Conservation (phyloP, 345 rosid genomes). For the Citrus maxima region DNA sequence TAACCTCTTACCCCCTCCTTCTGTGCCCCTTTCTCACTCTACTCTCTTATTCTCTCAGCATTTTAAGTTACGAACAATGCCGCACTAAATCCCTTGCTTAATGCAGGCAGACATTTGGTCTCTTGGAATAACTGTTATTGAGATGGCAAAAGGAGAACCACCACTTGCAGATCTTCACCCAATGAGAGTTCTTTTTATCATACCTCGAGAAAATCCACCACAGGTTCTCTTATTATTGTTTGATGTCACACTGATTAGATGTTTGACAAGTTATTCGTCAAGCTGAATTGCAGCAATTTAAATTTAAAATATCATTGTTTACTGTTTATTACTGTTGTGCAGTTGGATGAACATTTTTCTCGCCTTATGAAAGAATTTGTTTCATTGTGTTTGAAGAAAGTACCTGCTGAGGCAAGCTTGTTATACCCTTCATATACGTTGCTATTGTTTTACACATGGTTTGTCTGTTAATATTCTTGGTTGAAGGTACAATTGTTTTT, state of each 20-base stretch:
- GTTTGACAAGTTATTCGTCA: constrained; percentile 7
- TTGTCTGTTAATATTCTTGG: neutral
- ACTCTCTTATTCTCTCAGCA: neutral
- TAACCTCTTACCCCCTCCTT: neutral
- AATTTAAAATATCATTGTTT: constrained; percentile 8
- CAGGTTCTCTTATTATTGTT: constrained; percentile 60
- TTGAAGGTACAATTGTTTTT: neutral
- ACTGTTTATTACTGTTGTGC: constrained; percentile 36
- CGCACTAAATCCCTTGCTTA: constrained; percentile 19
- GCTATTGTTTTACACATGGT: neutral
- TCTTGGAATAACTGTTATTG: constrained; percentile 94
- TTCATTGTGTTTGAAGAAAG: constrained; percentile 85
- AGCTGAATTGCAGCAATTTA: neutral
- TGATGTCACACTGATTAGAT: constrained; percentile 22
- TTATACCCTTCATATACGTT: neutral
- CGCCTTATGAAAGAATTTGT: constrained; percentile 97
- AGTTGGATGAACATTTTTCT: constrained; percentile 99
- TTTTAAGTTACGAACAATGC: constrained; percentile 11
- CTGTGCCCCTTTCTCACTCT: constrained; percentile 6
- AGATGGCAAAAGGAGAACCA: constrained; percentile 99
- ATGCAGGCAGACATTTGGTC: constrained; percentile 99
- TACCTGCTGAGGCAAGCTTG: constrained; percentile 82
- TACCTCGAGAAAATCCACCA: constrained; percentile 99
- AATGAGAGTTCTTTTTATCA: constrained; percentile 98
- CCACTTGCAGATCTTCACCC: constrained; percentile 99